Percentiles rank a stretch among this genome's conserved stretches.
These are phyloP conservation scores for Pichia cactophila DNA, from an alignment of 1,139 yeast species.

Conservation along the genomic window DNA sequence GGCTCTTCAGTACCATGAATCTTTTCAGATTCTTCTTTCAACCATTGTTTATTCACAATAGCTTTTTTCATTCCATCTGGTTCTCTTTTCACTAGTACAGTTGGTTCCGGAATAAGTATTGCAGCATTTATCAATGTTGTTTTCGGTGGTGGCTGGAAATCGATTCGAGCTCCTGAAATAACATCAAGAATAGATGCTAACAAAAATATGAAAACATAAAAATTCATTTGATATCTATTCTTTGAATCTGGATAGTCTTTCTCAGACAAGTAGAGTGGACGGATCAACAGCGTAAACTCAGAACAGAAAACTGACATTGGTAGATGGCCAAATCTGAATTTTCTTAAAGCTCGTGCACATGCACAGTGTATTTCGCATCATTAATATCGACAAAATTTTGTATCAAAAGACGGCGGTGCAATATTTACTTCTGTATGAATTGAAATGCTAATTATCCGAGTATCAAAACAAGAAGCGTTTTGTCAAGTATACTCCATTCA, in stretches of 20 bases:
- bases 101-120: not conserved
- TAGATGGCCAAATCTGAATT: no score
- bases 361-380: no score
- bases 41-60: constrained; percentile 37
- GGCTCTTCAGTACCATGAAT: constrained; percentile 26
- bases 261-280: no score
- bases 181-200: not conserved
- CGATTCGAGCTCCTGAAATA: not conserved
- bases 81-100: constrained; percentile 23
- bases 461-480: not conserved
- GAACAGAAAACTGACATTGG: no score
- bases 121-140: not conserved
- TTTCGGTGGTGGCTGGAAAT: not conserved
- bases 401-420: no score
- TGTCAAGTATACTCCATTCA: no score
- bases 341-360: no score
- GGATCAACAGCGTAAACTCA: no score
- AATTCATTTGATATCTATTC: not conserved
- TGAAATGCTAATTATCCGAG: no score
- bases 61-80: constrained; percentile 31
- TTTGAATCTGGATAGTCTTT: not conserved
- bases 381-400: no score
- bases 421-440: no score
- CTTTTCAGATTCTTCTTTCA: constrained; percentile 31
- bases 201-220: not conserved